Evolutionary conservation across 352 stramenopile genomes (phyloP).

Genomic region (Plasmopara muralis): DNA sequence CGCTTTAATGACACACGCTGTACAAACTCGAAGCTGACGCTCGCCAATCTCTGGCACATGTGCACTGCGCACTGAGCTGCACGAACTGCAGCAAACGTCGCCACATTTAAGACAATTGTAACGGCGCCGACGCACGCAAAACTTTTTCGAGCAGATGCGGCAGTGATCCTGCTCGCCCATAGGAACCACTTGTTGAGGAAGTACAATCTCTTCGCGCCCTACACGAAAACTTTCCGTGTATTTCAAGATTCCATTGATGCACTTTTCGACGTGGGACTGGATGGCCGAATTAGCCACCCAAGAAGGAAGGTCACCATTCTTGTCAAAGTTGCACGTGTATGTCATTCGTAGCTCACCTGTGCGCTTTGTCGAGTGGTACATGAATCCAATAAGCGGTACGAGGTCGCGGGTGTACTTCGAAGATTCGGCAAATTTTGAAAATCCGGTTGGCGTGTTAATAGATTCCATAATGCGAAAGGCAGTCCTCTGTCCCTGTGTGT

Average conservation of each 20-base stretch:
- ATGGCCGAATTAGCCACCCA: conserved; percentile 81
- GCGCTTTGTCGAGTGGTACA: conserved; percentile 83
- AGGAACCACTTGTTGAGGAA: conserved; percentile 65
- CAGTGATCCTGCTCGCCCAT: conserved; percentile 72
- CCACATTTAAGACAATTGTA: conserved; percentile 85
- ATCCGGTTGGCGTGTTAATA: conserved; percentile 52
- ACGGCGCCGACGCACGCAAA: conserved; percentile 57
- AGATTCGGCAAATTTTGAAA: conserved; percentile 50
- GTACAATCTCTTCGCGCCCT: conserved; percentile 61
- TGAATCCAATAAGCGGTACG: conserved; percentile 78
- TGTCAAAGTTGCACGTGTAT: conserved; percentile 85
- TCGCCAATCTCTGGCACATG: conserved; percentile 67
- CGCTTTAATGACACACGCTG: conserved; percentile 63
- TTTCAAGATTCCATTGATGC: conserved; percentile 78
- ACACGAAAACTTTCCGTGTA: conserved; percentile 80
- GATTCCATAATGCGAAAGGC: conserved; percentile 83
- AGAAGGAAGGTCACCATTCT: conserved; percentile 73
- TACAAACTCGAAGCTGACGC: conserved; percentile 72
- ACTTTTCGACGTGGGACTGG: conserved; percentile 84
- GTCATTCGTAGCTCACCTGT: conserved; percentile 74
- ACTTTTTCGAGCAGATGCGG: conserved; percentile 67
- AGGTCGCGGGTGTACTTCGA: conserved; percentile 62
- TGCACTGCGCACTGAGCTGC: conserved; percentile 53
- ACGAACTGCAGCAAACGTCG: conserved; percentile 73
- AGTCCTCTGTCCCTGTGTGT: conserved; percentile 76